Evolutionary conservation across 1,284 basidiomycete species (phyloP), one percentile per base, ranked within the genome.

Genomic region (Paramarasmius palmivorus): DNA sequence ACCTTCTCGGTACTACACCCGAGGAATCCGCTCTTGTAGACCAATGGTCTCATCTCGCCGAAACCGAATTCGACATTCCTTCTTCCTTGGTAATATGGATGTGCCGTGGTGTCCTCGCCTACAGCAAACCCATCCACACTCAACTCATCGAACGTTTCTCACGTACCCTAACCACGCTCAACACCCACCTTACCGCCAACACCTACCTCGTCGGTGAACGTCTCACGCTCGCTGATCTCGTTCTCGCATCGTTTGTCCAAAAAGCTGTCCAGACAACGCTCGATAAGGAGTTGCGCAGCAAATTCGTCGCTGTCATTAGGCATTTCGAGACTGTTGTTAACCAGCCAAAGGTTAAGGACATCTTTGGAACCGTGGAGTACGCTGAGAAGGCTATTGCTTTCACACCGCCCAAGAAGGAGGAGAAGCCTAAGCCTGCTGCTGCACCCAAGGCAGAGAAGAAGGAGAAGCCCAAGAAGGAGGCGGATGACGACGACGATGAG

Each of bases 161-260:
- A 39, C 83, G 81, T 55, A 70, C 79, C 23, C 76, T 93, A 49
- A 75, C 73, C 52, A 84, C 82, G 61, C 78, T 98, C 59, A 84
- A 98, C 67, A 71, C 76, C 49, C 80, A 91, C 75, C 85, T 98
- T 65, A 71, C 81, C 55, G 79, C 83, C 58, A 85, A 84, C 67
- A 99, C 96, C 52, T 98, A 88, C 84, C 82, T 98, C 64, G 94
- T 95, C 53, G 89, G 88, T 65, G 93, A 98, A 72, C 92, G 95
- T 64, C 88, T 98, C 79, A 93, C 95, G 57, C 81, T 96, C 50
- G 96, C 95, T 61, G 70, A 78, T 39, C 61, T 79, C 64, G 68
- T n/a, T n/a, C n/a, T n/a, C n/a, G n/a, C n/a, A n/a, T n/a, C n/a
- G n/a, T n/a, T n/a, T n/a, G n/a, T 93, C 60, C 75, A 75, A 60